Conservation (phyloP, 2,329 filamentous ascomycete genomes). For the Dissoconium aciculare region DNA sequence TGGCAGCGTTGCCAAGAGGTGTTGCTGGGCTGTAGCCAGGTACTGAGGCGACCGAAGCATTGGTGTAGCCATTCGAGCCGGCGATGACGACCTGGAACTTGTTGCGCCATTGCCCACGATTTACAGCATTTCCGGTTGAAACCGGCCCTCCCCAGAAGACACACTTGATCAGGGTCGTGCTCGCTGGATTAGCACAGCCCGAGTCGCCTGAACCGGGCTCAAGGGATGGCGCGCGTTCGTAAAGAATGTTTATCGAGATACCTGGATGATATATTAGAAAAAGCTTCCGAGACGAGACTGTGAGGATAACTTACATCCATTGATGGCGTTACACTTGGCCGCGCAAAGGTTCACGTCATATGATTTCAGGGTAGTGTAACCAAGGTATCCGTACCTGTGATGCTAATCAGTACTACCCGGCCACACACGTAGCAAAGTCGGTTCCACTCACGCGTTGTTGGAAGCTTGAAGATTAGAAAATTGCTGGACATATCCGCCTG, state of each 20-base stretch:
- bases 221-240: constrained; percentile 8
- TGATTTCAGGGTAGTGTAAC: constrained; percentile 10
- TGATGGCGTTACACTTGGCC: constrained; percentile 9
- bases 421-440: constrained; percentile 3
- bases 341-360: constrained; percentile 19
- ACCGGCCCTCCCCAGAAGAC: constrained; percentile 19
- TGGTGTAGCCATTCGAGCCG: constrained; percentile 8
- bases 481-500: constrained; percentile 8
- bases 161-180: constrained; percentile 19
- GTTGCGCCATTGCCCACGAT: constrained; percentile 16
- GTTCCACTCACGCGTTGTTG: constrained; percentile 15
- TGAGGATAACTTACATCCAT: constrained; percentile 8
- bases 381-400: constrained; percentile 7
- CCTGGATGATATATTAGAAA: too few relatives aligned
- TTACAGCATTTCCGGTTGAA: constrained; percentile 12
- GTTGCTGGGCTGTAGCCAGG: constrained; percentile 9
- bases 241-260: constrained; percentile 12
- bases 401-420: background rate
- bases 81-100: constrained; percentile 9
- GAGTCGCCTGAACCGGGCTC: constrained; percentile 8
- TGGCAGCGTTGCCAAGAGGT: constrained; percentile 14
- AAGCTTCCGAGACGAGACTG: constrained; percentile 5
- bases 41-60: constrained; percentile 7
- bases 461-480: constrained; percentile 18
- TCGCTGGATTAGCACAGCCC: constrained; percentile 8